phyloP scores from a whole-genome alignment of 169 alveolate genomes.

The Blepharisma undulans region DNA sequence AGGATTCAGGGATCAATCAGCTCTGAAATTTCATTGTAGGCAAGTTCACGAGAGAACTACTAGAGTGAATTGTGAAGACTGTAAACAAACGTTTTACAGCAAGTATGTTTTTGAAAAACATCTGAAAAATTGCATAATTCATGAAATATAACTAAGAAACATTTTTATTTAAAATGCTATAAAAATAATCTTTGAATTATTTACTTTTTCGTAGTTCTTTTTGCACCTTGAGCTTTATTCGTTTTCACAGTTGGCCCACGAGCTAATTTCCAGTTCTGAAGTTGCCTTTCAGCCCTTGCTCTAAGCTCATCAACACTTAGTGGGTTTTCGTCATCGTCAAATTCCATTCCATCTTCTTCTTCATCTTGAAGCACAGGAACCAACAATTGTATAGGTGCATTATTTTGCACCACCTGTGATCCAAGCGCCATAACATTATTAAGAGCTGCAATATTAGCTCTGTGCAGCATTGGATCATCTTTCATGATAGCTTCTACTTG shows the following conservation, averaged over 20 bases:
- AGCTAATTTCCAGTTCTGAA: conserved; percentile 29
- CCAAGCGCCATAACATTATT: conserved; percentile 44
- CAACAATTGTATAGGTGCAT: neutral
- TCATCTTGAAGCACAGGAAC: conserved; percentile 30
- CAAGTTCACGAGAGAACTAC: conserved; percentile 29
- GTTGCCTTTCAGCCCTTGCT: conserved; percentile 4
- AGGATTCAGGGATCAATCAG: neutral
- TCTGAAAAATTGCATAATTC: neutral
- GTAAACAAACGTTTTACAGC: neutral
- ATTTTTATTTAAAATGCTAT: too few species aligned
- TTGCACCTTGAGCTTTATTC: neutral
- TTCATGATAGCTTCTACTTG: conserved; percentile 42
- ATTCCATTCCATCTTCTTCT: conserved; percentile 31
- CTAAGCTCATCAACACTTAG: conserved; percentile 24
- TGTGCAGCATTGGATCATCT: conserved; percentile 37
- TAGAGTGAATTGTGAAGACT: conserved; percentile 3
- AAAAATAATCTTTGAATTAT: neutral
- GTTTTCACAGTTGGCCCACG: neutral
- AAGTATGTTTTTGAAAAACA: conserved; percentile 15
- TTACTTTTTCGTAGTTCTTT: neutral
- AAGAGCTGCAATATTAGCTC: conserved; percentile 33
- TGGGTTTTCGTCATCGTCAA: conserved; percentile 23
- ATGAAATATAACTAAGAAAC: neutral
- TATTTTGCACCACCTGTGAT: neutral
- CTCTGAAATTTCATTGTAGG: conserved; percentile 18